These are phyloP conservation scores for Mycena indigotica DNA, from an alignment of 768 basidiomycete genomes.

Conservation along the genomic window DNA sequence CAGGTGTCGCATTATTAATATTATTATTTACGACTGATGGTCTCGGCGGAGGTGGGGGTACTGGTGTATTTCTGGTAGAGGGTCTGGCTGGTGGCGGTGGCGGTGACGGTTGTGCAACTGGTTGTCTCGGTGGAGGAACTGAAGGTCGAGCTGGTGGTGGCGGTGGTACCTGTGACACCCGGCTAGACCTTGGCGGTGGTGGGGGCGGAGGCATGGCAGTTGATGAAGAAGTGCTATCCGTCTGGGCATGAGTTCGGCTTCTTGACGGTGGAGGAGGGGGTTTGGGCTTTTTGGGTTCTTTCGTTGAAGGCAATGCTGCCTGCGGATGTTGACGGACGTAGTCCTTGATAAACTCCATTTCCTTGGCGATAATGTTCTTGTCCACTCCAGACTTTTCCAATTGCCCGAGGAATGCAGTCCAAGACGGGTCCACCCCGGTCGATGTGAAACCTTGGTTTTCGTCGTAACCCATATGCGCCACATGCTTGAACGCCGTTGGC, in stretches of 20 bases:
- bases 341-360: slow-evolving; percentile 88
- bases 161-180: slow-evolving; percentile 32
- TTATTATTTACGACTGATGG: slow-evolving; percentile 30
- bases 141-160: slow-evolving; percentile 41
- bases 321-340: slow-evolving; percentile 63
- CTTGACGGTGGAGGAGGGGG: slow-evolving; percentile 58
- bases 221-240: slow-evolving; percentile 37
- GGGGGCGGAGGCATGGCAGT: slow-evolving; percentile 17
- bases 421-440: slow-evolving; percentile 86
- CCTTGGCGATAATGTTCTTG: slow-evolving; percentile 66
- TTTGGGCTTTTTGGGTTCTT: slow-evolving; percentile 47
- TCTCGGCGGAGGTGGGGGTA: slow-evolving; percentile 39
- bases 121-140: slow-evolving; percentile 38
- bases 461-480: slow-evolving; percentile 96
- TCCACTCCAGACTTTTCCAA: slow-evolving; percentile 69
- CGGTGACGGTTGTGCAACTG: slow-evolving; percentile 33
- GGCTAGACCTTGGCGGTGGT: slow-evolving; percentile 25
- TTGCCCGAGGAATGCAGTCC: slow-evolving; percentile 71
- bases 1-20: slow-evolving; percentile 18
- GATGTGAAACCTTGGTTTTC: slow-evolving; percentile 84
- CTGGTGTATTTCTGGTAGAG: slow-evolving; percentile 33
- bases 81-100: slow-evolving; percentile 46
- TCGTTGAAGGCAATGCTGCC: slow-evolving; percentile 38
- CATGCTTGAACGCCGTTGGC: slow-evolving; percentile 79
- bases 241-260: slow-evolving; percentile 34